These are phyloP conservation scores for Cutaneotrichosporon daszewskae DNA, from an alignment of 1,284 basidiomycete genomes.

Conservation along the genomic window DNA sequence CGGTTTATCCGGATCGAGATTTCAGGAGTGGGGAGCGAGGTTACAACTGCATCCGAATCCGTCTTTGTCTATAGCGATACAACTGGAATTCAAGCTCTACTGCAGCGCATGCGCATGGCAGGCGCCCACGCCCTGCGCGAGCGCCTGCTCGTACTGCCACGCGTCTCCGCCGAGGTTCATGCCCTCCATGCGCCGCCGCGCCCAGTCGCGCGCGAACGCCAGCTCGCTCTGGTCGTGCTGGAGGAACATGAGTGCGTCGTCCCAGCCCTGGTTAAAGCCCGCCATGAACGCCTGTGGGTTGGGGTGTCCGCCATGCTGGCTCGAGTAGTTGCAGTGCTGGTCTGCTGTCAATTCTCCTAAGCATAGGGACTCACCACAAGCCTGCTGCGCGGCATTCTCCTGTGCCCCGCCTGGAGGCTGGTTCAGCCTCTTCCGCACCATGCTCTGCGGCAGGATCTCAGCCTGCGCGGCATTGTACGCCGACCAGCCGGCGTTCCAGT, in stretches of 20 bases:
- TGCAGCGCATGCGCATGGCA: conserved; percentile 7
- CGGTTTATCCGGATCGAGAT: too few relatives aligned
- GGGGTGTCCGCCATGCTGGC: conserved; percentile 50
- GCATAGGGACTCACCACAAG: conserved; percentile 47
- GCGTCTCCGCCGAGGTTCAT: conserved; percentile 46
- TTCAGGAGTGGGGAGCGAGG: too few relatives aligned
- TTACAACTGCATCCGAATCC: too few relatives aligned
- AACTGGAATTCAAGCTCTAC: too few relatives aligned
- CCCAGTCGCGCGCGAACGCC: conserved; percentile 61
- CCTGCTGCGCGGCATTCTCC: conserved; percentile 44
- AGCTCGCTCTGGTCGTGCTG: conserved; percentile 50
- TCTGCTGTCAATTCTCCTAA: conserved; percentile 40
- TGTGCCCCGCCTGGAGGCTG: conserved; percentile 28
- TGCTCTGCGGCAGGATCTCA: conserved; percentile 57
- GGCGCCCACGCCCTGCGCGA: conserved; percentile 51
- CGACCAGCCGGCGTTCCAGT: conserved; percentile 71
- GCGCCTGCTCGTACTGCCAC: conserved; percentile 65
- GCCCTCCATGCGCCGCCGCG: conserved; percentile 49
- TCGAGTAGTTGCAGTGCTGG: conserved; percentile 59
- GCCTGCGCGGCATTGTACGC: conserved; percentile 62
- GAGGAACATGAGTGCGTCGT: conserved; percentile 59
- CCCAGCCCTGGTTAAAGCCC: conserved; percentile 66
- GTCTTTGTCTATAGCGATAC: too few relatives aligned
- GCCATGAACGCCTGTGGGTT: conserved; percentile 63
- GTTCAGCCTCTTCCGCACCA: conserved; percentile 42